These are phyloP conservation scores for Phytophthora boehmeriae DNA, from an alignment of 352 stramenopile genomes.

Conservation along the genomic window DNA sequence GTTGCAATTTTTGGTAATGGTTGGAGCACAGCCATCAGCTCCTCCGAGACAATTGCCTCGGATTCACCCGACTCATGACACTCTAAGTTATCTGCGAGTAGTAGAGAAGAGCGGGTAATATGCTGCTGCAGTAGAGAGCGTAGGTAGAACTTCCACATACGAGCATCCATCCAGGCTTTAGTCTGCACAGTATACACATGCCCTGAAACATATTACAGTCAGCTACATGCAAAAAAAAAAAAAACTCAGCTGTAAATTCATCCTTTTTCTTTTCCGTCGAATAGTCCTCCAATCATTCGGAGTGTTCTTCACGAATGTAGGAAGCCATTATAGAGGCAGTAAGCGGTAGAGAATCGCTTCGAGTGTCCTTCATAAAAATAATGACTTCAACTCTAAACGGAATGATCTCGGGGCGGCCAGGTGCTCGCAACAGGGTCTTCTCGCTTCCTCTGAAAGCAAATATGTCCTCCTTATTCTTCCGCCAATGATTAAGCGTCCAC, in stretches of 20 bases:
- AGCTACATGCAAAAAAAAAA: background rate
- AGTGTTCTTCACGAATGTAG: too few species aligned
- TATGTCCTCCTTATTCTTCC: background rate
- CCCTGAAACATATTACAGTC: conserved; percentile 13
- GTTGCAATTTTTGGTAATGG: conserved; percentile 6
- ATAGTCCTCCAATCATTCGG: background rate
- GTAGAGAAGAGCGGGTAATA: background rate
- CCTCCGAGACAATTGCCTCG: too few species aligned
- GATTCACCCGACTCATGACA: too few species aligned
- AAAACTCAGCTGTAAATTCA: conserved; percentile 10
- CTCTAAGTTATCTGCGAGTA: conserved; percentile 10
- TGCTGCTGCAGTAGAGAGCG: conserved; percentile 9
- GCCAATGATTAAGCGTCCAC: conserved; percentile 1
- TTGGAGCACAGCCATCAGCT: conserved; percentile 6
- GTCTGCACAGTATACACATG: too few species aligned
- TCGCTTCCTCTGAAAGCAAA: background rate
- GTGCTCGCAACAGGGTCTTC: conserved; percentile 1
- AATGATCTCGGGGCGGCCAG: too few species aligned
- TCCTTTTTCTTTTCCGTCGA: background rate
- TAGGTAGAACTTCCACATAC: conserved; percentile 17
- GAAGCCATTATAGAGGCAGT: background rate
- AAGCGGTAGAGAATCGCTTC: background rate
- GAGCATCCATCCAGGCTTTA: conserved; percentile 20
- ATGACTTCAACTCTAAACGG: conserved; percentile 4
- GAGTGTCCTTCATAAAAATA: conserved; percentile 9